Evolutionary conservation across 2,329 filamentous ascomycete species (phyloP).

Genomic region (Mycosphaerella sp.): DNA sequence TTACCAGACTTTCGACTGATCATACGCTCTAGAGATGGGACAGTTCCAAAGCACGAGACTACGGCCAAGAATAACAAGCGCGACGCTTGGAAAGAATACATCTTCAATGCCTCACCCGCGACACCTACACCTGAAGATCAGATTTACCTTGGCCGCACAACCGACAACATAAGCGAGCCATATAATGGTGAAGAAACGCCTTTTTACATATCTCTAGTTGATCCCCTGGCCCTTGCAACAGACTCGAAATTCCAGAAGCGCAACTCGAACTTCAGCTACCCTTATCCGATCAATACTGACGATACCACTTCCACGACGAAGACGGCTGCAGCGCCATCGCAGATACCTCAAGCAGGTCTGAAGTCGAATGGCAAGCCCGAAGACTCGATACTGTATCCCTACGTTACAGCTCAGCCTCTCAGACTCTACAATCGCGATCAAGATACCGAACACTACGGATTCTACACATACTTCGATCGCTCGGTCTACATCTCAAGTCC

Average conservation of each 20-base stretch:
- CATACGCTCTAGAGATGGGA: slow-evolving; percentile 56
- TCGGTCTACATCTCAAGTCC: slow-evolving; percentile 61
- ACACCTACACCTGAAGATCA: slow-evolving; percentile 64
- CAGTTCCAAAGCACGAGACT: slow-evolving; percentile 27
- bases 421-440: slow-evolving; percentile 78
- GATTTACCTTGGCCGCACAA: slow-evolving; percentile 77
- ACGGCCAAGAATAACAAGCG: slow-evolving; percentile 6
- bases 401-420: slow-evolving; percentile 65
- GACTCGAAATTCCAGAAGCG: slow-evolving; percentile 20
- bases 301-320: slow-evolving; percentile 4
- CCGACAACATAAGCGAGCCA: slow-evolving; percentile 62
- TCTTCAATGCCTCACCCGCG: slow-evolving; percentile 47
- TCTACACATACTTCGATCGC: slow-evolving; percentile 87
- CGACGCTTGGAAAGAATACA: slow-evolving; percentile 25
- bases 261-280: slow-evolving; percentile 21
- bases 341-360: slow-evolving; percentile 59
- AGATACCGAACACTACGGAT: slow-evolving; percentile 76
- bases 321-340: slow-evolving; percentile 42
- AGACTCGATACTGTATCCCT: slow-evolving; percentile 65
- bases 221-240: slow-evolving; percentile 32
- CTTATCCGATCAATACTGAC: slow-evolving; percentile 20
- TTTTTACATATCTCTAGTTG: slow-evolving; percentile 73
- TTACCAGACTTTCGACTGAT: slow-evolving; percentile 76
- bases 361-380: slow-evolving; percentile 66
- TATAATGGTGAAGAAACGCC: slow-evolving; percentile 84